Percentiles rank a stretch among this genome's conserved stretches.
Conservation (phyloP, 768 basidiomycete species). For the Rhizopogon sp. region DNA sequence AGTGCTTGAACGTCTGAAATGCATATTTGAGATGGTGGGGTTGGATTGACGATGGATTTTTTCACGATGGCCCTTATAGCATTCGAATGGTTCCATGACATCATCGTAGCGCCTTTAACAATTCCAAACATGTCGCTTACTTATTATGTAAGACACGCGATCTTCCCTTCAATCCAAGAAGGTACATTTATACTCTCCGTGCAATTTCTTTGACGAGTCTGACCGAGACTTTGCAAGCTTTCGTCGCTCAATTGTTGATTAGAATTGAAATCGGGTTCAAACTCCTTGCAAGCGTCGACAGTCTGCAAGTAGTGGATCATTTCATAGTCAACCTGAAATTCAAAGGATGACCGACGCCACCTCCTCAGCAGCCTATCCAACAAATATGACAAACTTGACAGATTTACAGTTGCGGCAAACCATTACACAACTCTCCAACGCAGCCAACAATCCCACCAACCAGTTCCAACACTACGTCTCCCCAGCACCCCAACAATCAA, state of each 20-base stretch:
- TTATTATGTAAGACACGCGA: not conserved
- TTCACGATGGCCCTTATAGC: not conserved
- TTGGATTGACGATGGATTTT: too few species aligned
- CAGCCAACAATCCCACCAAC: slow-evolving; percentile 23
- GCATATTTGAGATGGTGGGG: not conserved
- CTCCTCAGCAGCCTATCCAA: slow-evolving; percentile 27
- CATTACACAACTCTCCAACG: slow-evolving; percentile 46
- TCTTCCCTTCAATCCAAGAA: not conserved
- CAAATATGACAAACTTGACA: slow-evolving; percentile 42
- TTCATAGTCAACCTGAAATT: not conserved
- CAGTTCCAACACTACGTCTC: slow-evolving; percentile 31
- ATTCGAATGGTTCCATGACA: not conserved
- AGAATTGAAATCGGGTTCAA: not conserved
- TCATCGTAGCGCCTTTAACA: not conserved
- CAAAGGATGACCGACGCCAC: slow-evolving; percentile 22
- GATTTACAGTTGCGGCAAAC: slow-evolving; percentile 63
- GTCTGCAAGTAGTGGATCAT: too few species aligned
- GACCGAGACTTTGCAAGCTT: not conserved
- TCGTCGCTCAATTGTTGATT: not conserved
- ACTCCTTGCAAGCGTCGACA: too few species aligned
- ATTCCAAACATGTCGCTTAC: not conserved
- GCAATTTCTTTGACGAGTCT: not conserved
- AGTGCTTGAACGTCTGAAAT: too few species aligned
- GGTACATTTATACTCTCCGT: not conserved
- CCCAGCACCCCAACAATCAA: slow-evolving; percentile 22